A percentile compares a stretch with the other conserved stretches of the same genome.
Evolutionary conservation across 257 asterid species (phyloP).

Genomic region (Forsythia suspensa): DNA sequence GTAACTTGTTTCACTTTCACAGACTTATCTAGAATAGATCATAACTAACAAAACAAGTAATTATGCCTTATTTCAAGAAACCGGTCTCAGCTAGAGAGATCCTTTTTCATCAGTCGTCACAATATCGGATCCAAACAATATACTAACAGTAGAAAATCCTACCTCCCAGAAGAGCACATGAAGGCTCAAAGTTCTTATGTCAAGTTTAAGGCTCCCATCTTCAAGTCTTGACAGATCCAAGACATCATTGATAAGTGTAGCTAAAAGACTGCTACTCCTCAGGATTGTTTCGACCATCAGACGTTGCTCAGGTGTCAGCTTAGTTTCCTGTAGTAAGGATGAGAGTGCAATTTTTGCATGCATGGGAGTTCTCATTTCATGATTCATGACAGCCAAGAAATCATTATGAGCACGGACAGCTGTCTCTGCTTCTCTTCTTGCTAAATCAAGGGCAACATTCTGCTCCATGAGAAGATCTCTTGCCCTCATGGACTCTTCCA

Average conservation of each 20-base stretch:
- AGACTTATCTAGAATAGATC: slow-evolving; percentile 1
- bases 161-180: slow-evolving; percentile 89
- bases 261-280: slow-evolving; percentile 90
- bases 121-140: too few relatives aligned
- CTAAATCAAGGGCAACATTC: slow-evolving; percentile 85
- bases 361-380: slow-evolving; percentile 99
- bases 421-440: slow-evolving; percentile 96
- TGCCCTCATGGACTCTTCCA: slow-evolving; percentile 98
- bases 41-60: not conserved
- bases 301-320: slow-evolving; percentile 91
- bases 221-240: slow-evolving; percentile 98
- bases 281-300: slow-evolving; percentile 96
- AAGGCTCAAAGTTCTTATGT: slow-evolving; percentile 67
- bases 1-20: not conserved
- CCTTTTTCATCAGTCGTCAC: too few relatives aligned
- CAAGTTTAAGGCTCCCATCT: slow-evolving; percentile 95
- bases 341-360: slow-evolving; percentile 94
- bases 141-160: not conserved
- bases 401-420: slow-evolving; percentile 97
- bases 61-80: too few relatives aligned
- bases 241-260: slow-evolving; percentile 93
- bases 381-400: slow-evolving; percentile 98
- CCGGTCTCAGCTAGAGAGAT: too few relatives aligned
- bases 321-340: slow-evolving; percentile 84
- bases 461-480: slow-evolving; percentile 93